phyloP scores from a whole-genome alignment of 345 rosid species.

The Mallotus nudiflorus region DNA sequence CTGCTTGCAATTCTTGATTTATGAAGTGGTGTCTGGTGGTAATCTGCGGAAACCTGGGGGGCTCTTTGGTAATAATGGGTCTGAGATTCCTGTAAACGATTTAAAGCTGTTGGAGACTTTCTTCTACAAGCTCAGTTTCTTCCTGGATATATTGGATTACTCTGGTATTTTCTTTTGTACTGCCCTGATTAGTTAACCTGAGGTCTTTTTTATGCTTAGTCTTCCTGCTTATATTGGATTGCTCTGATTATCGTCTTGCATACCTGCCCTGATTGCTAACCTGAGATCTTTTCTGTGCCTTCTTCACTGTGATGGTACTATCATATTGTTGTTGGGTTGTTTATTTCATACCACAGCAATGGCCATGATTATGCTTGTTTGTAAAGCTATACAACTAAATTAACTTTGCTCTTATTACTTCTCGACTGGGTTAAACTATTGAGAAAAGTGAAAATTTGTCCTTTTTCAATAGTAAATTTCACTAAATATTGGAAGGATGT shows the following conservation, averaged over 20 bases:
- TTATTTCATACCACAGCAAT: not conserved
- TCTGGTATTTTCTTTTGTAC: conserved; percentile 52
- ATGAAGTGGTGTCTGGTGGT: conserved; percentile 99
- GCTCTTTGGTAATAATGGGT: conserved; percentile 93
- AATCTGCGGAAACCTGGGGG: conserved; percentile 99
- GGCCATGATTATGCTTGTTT: not conserved
- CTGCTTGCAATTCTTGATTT: conserved; percentile 94
- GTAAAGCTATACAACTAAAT: not conserved
- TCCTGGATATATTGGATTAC: conserved; percentile 92
- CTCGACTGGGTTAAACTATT: not conserved
- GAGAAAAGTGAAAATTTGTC: not conserved
- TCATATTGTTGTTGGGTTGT: not conserved
- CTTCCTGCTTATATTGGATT: conserved; percentile 94
- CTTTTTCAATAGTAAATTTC: not conserved
- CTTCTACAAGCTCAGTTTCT: conserved; percentile 98
- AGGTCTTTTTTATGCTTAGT: conserved; percentile 48
- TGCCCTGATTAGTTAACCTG: not conserved
- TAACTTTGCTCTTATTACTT: not conserved
- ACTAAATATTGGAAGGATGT: not conserved
- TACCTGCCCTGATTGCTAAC: not conserved
- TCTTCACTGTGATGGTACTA: not conserved
- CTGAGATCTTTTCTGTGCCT: not conserved
- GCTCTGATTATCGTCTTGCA: conserved; percentile 58
- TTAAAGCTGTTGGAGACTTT: conserved; percentile 90
- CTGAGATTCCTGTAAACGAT: conserved; percentile 95